Evolutionary conservation across 176 grass and related monocot species (phyloP), one percentile per base, ranked within the genome.

Genomic region (Aegilops bicornis): DNA sequence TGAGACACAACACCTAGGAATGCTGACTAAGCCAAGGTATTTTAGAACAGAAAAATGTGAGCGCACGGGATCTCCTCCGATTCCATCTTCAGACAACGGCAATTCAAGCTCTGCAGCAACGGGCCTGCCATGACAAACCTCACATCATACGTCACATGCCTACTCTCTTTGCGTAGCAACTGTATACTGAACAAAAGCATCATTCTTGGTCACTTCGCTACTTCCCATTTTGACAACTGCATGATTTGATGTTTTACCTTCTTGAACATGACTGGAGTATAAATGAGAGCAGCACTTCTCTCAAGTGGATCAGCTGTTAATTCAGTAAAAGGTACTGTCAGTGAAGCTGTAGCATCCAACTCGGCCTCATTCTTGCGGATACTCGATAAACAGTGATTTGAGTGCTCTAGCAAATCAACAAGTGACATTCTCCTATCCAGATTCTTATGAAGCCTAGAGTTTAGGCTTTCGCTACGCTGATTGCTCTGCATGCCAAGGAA

Each of bases 401-500:
- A 85, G 33, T 85, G 82, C 50, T 84, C 47, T 2, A 89, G 48
- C 30, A 85, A 56, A 85, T 85, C 65, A 2, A 80, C 22, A 3
- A 89, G 29, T 30, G 30, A 63, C 81, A 85, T 73, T 14, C 47
- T 50, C 42, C 75, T 14, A 14, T 89, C 82, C 0, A 85, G 47
- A 64, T 85, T 42, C 4, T 6, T 89, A 52, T 74, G 64, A 29
- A 76, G 23, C 24, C 73, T 19, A 30, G 73, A 52, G 73, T 76
- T 76, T 2, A 85, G 35, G 32, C 47, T 85, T 17, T 85, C 81
- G 14, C 63, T 89, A 24, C 24, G 10, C 29, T 85, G 64, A 39
- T 79, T 89, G n/a, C 79, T 83, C 45, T 27, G 32, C 24, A 85
- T 68, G 15, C 87, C 82, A 22, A 85, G 30, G 48, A 89, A 85